Conservation (phyloP, 805 yeast species). For the Candida andamanensis region DNA sequence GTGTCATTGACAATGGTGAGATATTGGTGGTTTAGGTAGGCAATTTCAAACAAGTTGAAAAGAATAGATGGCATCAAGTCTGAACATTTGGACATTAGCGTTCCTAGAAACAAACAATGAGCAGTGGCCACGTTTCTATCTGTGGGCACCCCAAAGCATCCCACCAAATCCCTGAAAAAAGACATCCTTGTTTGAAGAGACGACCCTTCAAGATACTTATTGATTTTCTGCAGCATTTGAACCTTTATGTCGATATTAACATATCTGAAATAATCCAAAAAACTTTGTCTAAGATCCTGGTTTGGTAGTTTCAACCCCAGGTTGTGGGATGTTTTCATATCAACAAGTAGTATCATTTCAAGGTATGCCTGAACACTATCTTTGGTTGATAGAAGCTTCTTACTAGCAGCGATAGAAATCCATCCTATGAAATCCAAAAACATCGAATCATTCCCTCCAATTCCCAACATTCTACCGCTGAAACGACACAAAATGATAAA, state of each 20-base stretch:
- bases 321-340: no score
- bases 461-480: not conserved
- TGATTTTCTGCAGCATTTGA: conserved; percentile 4
- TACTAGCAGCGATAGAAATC: conserved; percentile 7
- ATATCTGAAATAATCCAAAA: conserved; percentile 1
- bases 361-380: conserved; percentile 2
- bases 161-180: conserved; percentile 5
- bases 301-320: no score
- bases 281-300: not conserved
- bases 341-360: conserved; percentile 2
- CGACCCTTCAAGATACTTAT: not conserved
- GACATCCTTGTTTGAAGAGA: conserved; percentile 1
- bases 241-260: conserved; percentile 5
- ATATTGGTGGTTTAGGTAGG: not conserved
- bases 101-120: conserved; percentile 9
- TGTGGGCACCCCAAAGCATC: conserved; percentile 1
- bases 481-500: conserved; percentile 4
- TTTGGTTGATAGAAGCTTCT: conserved; percentile 5
- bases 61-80: conserved; percentile 5
- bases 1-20: not conserved
- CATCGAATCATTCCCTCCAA: not conserved
- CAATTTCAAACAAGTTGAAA: conserved; percentile 10
- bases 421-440: conserved; percentile 8
- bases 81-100: conserved; percentile 1
- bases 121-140: conserved; percentile 1